Evolutionary conservation across 768 basidiomycete species (phyloP).

Genomic region (Tricholomella constricta): DNA sequence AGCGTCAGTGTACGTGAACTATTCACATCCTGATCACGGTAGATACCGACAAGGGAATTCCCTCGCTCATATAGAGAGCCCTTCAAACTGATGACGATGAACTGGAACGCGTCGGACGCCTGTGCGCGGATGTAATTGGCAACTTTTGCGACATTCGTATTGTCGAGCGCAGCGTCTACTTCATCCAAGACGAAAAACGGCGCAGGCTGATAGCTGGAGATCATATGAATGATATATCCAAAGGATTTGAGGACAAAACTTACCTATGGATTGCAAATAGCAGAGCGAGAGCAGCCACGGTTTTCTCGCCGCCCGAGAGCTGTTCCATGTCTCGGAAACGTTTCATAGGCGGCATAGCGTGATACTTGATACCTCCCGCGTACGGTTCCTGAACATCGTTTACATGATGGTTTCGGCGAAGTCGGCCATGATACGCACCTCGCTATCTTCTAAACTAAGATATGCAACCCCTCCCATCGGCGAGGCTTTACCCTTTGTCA

Average conservation of each 20-base stretch:
- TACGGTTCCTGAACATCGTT: constrained; percentile 52
- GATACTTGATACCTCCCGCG: constrained; percentile 91
- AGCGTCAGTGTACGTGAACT: constrained; percentile 90
- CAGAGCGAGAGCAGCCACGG: constrained; percentile 94
- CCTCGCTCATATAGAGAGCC: constrained; percentile 90
- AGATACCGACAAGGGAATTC: constrained; percentile 89
- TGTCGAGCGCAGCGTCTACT: constrained; percentile 96
- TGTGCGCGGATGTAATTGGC: constrained; percentile 91
- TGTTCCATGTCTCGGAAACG: constrained; percentile 99
- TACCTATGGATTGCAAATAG: constrained; percentile 96
- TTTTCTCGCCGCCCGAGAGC: constrained; percentile 97
- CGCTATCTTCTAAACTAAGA: constrained; percentile 92
- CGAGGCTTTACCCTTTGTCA: constrained; percentile 92
- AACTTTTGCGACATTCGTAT: constrained; percentile 97
- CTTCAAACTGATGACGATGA: constrained; percentile 97
- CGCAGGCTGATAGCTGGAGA: constrained; percentile 84
- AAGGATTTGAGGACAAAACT: constrained; percentile 4
- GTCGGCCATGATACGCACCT: constrained; percentile 53
- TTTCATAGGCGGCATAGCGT: constrained; percentile 99
- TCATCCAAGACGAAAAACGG: constrained; percentile 99
- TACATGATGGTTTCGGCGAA: neutral
- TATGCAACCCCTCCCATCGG: constrained; percentile 98
- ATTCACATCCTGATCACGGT: constrained; percentile 91
- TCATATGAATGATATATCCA: neutral
- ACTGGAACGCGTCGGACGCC: constrained; percentile 86